phyloP scores from a whole-genome alignment of 2,329 filamentous ascomycete genomes.

The Ophiocordyceps sinensis region DNA sequence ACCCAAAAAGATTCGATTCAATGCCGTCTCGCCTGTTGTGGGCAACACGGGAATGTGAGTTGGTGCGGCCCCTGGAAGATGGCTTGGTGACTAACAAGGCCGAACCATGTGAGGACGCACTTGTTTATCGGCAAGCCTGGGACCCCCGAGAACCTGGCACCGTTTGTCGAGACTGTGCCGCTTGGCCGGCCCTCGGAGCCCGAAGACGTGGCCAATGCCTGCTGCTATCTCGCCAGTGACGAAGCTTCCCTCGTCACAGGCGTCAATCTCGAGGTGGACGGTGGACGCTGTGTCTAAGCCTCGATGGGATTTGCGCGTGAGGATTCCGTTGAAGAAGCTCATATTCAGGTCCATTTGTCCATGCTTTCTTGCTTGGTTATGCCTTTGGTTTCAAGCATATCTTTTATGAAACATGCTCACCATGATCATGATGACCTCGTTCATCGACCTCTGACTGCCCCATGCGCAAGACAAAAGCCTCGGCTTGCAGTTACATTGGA shows the following conservation, averaged over 20 bases:
- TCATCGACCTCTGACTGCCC: no score
- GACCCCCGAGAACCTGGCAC: conserved; percentile 44
- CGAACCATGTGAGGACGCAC: conserved; percentile 17
- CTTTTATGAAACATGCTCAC: no score
- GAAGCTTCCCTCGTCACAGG: conserved; percentile 61
- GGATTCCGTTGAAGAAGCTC: neutral
- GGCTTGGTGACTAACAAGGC: neutral
- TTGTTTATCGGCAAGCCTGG: conserved; percentile 46
- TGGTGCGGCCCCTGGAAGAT: conserved; percentile 3
- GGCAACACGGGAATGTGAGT: conserved; percentile 45
- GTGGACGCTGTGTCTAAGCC: conserved; percentile 13
- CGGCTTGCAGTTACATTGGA: no score
- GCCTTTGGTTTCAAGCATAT: no score
- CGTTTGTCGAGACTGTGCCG: conserved; percentile 38
- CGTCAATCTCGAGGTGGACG: conserved; percentile 42
- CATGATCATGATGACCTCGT: no score
- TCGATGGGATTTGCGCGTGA: neutral
- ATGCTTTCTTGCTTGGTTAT: no score
- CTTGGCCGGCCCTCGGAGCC: conserved; percentile 41
- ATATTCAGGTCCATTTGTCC: neutral
- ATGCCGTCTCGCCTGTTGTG: conserved; percentile 54
- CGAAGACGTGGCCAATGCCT: conserved; percentile 56
- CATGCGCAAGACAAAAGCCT: no score
- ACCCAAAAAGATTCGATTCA: conserved; percentile 57
- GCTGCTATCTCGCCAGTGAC: conserved; percentile 55